A percentile compares a stretch with the other conserved stretches of the same genome.
These are phyloP conservation scores for Cladophialophora yegresii DNA, from an alignment of 2,329 filamentous ascomycete genomes.

Conservation along the genomic window DNA sequence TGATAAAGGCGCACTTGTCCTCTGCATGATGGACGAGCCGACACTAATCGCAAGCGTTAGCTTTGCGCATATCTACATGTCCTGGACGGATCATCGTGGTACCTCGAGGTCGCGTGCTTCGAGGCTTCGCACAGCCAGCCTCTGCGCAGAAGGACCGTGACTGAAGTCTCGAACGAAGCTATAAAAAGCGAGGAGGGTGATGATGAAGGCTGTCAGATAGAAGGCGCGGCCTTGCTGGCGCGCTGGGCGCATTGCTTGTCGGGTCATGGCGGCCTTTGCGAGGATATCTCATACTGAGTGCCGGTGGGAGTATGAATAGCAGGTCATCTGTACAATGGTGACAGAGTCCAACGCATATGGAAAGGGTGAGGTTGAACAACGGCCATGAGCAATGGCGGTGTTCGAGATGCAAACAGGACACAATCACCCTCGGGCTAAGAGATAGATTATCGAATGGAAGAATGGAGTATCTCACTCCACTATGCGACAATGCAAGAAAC, in stretches of 20 bases:
- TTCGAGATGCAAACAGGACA: background rate
- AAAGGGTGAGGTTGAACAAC: background rate
- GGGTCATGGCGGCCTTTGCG: conserved; percentile 23
- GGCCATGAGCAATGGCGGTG: background rate
- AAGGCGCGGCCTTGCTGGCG: conserved; percentile 31
- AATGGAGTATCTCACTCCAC: background rate
- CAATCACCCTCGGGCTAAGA: background rate
- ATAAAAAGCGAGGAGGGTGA: conserved; percentile 31
- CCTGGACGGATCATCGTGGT: conserved; percentile 5
- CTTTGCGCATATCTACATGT: conserved; percentile 1
- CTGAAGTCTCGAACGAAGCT: conserved; percentile 25
- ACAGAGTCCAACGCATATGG: background rate
- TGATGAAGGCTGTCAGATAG: conserved; percentile 29
- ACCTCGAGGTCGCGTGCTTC: conserved; percentile 32
- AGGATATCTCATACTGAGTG: conserved; percentile 23
- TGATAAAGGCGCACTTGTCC: conserved; percentile 87
- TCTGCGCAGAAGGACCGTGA: background rate
- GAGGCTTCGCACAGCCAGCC: conserved; percentile 24
- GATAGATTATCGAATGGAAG: background rate
- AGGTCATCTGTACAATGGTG: background rate
- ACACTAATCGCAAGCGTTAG: conserved; percentile 57
- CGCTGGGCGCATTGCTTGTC: conserved; percentile 13
- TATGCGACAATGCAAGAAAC: background rate
- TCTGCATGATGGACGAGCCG: conserved; percentile 72
- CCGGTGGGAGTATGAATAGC: background rate